Percentiles rank a stretch among this genome's conserved stretches.
Conservation (phyloP, 345 rosid genomes). For the Chamaenerion angustifolium region DNA sequence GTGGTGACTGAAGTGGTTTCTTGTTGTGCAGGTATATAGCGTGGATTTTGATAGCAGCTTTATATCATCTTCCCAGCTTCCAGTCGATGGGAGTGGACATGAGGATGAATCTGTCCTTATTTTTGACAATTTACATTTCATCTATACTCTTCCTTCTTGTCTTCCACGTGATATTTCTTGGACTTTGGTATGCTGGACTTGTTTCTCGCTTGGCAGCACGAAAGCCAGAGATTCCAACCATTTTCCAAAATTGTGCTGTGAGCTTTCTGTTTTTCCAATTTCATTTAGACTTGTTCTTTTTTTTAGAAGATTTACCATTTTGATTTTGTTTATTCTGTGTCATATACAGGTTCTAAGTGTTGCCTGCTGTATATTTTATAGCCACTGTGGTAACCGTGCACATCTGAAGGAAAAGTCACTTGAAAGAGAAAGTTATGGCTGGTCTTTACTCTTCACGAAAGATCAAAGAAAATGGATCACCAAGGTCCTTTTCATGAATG, state of each 20-base stretch:
- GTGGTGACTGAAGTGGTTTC: conserved; percentile 3
- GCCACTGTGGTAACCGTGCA: conserved; percentile 98
- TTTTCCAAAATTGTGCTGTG: conserved; percentile 91
- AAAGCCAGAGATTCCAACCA: conserved; percentile 83
- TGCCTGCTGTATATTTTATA: conserved; percentile 95
- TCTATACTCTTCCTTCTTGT: conserved; percentile 85
- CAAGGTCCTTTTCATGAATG: conserved; percentile 57
- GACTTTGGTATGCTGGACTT: conserved; percentile 87
- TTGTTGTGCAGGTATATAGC: conserved; percentile 68
- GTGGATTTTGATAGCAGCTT: conserved; percentile 95
- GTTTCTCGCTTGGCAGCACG: conserved; percentile 91
- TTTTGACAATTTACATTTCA: conserved; percentile 69
- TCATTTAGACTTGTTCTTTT: conserved; percentile 4
- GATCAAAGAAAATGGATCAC: conserved; percentile 56
- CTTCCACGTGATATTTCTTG: conserved; percentile 80
- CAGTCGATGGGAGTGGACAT: conserved; percentile 98
- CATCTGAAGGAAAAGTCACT: conserved; percentile 39
- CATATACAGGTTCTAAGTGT: conserved; percentile 74
- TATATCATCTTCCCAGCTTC: conserved; percentile 98
- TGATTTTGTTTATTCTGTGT: conserved; percentile 7
- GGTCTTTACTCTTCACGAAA: conserved; percentile 69
- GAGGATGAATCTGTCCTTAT: conserved; percentile 98
- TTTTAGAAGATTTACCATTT: neutral
- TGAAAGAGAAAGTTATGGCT: conserved; percentile 36
- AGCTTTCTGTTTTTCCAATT: conserved; percentile 16